A percentile compares a stretch with the other conserved stretches of the same genome.
These are phyloP conservation scores for Canariomyces notabilis DNA, from an alignment of 2,329 filamentous ascomycete species.

Conservation along the genomic window DNA sequence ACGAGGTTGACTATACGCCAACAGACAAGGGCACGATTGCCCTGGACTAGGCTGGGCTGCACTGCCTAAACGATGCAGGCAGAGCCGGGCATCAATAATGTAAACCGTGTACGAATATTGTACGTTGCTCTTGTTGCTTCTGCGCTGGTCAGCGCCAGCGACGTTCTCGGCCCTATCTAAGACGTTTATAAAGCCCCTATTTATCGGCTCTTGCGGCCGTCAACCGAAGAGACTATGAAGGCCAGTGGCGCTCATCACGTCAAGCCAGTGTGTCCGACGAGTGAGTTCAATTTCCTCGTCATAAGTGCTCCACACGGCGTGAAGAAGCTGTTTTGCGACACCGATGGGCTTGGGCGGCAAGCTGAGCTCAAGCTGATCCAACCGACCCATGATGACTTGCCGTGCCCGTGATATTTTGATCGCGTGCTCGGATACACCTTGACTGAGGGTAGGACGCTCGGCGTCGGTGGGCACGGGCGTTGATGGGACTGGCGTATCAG, in stretches of 20 bases:
- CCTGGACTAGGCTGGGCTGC: too few species aligned
- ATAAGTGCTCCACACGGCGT: slow-evolving; percentile 39
- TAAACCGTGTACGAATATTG: too few species aligned
- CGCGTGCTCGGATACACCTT: slow-evolving; percentile 14
- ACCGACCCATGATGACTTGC: slow-evolving; percentile 35
- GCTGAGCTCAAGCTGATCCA: slow-evolving; percentile 35
- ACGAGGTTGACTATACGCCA: slow-evolving; percentile 24
- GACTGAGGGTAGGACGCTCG: background rate
- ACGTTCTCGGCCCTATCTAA: too few species aligned
- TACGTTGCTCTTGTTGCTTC: too few species aligned
- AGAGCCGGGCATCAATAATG: too few species aligned
- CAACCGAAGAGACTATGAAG: slow-evolving; percentile 27
- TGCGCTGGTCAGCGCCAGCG: too few species aligned
- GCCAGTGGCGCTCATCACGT: slow-evolving; percentile 34
- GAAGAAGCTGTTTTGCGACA: slow-evolving; percentile 38
- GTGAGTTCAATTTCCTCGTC: slow-evolving; percentile 33
- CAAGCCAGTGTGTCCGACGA: slow-evolving; percentile 37
- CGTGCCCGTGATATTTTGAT: slow-evolving; percentile 37
- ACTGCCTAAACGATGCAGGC: too few species aligned
- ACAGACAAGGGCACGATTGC: too few species aligned
- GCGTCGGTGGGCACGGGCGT: background rate
- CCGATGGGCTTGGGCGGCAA: slow-evolving; percentile 38
- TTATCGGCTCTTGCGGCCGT: background rate
- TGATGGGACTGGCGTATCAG: background rate
- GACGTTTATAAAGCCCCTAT: background rate